A percentile compares a stretch with the other conserved stretches of the same genome.
phyloP scores from a whole-genome alignment of 352 stramenopile genomes.

The Pseudoperonospora humuli region DNA sequence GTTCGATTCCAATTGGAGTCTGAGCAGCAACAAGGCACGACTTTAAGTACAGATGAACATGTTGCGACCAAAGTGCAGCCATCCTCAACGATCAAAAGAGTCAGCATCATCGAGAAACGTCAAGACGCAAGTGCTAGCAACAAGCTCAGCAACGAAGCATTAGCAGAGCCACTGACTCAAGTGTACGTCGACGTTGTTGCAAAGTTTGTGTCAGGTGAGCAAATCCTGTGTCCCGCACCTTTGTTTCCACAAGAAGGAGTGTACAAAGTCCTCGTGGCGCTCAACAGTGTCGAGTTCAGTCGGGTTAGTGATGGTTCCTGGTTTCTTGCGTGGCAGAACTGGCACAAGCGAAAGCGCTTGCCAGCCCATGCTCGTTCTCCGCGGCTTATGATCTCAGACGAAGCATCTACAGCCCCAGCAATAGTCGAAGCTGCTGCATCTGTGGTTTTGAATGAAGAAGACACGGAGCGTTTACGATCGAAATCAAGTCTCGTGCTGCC shows the following conservation, averaged over 20 bases:
- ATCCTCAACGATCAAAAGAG: not conserved
- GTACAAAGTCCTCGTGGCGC: slow-evolving; percentile 50
- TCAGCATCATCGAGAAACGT: slow-evolving; percentile 4
- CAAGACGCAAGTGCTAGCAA: not conserved
- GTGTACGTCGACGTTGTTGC: slow-evolving; percentile 15
- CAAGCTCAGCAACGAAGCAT: not conserved
- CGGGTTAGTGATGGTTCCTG: slow-evolving; percentile 40
- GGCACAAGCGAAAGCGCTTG: slow-evolving; percentile 61
- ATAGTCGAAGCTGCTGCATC: slow-evolving; percentile 16
- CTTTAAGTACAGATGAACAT: slow-evolving; percentile 8
- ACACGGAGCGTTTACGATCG: slow-evolving; percentile 21
- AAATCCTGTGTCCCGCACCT: slow-evolving; percentile 37
- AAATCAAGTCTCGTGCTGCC: slow-evolving; percentile 45
- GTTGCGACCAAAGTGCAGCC: not conserved
- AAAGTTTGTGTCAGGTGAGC: slow-evolving; percentile 43
- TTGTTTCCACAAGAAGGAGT: slow-evolving; percentile 57
- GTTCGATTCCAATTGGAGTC: slow-evolving; percentile 54
- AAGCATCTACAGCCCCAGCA: slow-evolving; percentile 11
- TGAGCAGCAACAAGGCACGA: slow-evolving; percentile 7
- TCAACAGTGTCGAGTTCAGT: slow-evolving; percentile 69
- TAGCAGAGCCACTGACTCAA: not conserved
- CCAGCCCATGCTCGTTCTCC: slow-evolving; percentile 34
- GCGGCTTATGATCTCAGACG: slow-evolving; percentile 5
- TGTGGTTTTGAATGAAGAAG: slow-evolving; percentile 14
- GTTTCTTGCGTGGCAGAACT: slow-evolving; percentile 81